Conservation (phyloP, 139 green algal species). For the Desmodesmus armatus region DNA sequence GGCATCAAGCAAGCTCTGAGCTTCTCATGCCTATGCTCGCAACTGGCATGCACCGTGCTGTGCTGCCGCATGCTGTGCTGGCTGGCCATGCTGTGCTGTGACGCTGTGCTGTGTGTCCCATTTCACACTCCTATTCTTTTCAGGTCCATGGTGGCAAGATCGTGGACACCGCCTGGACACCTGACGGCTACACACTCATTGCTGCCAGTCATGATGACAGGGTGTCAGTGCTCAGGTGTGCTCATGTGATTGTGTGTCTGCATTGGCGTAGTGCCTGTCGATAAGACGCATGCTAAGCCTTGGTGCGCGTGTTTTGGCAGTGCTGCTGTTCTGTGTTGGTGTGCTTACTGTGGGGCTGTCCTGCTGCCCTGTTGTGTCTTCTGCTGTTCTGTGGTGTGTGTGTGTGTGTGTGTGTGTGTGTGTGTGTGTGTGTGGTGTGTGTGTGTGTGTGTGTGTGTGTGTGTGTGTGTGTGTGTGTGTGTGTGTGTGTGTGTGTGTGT, state of each 20-base stretch:
- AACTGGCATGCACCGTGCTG: no score
- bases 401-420: not conserved
- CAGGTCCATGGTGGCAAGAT: conserved; percentile 34
- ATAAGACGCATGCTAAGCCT: not conserved
- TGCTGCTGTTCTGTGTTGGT: not conserved
- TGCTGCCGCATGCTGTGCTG: no score
- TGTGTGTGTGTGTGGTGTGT: not conserved
- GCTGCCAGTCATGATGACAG: conserved; percentile 80
- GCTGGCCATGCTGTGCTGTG: no score
- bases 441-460: not conserved
- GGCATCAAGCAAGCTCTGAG: no score
- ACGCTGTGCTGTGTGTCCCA: no score
- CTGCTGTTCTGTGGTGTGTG: not conserved
- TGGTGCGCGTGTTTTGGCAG: not conserved
- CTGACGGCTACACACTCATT: conserved; percentile 85
- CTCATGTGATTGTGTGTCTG: not conserved
- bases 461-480: not conserved
- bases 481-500: not conserved
- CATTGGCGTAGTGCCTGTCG: not conserved
- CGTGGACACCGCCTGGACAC: conserved; percentile 88
- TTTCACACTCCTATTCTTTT: no score
- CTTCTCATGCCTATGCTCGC: no score
- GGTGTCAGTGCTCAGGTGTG: conserved; percentile 50
- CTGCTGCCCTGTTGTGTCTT: not conserved
- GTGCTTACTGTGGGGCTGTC: not conserved